Percentiles rank a stretch among this genome's conserved stretches.
phyloP scores from a whole-genome alignment of 1,284 basidiomycete genomes.

The Tilletiopsis washingtonensis region DNA sequence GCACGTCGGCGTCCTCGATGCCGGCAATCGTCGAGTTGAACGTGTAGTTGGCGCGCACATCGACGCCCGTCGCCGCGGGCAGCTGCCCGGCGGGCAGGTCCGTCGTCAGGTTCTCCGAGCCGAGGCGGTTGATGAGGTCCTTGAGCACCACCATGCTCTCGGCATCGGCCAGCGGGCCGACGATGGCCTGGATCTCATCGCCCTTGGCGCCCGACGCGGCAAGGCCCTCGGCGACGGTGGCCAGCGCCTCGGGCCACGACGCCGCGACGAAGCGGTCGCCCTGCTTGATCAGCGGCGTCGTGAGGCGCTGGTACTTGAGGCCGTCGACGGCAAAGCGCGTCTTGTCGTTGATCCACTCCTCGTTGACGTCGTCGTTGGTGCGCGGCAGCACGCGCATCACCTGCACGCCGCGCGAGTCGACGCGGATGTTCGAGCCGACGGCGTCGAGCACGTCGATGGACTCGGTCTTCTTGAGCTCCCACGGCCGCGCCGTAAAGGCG shows the following conservation, averaged over 20 bases:
- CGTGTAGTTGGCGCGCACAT: constrained; percentile 90
- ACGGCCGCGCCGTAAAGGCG: constrained; percentile 90
- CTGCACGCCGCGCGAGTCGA: constrained; percentile 89
- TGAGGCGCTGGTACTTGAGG: constrained; percentile 88
- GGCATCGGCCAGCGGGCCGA: constrained; percentile 85
- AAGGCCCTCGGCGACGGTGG: constrained; percentile 71
- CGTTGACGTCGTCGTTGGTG: constrained; percentile 96
- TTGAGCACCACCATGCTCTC: constrained; percentile 89
- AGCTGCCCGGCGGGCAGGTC: constrained; percentile 66
- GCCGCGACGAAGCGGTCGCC: constrained; percentile 87
- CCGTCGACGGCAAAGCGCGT: constrained; percentile 95
- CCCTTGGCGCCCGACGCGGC: constrained; percentile 71
- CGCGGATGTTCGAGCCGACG: constrained; percentile 92
- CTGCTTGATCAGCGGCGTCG: constrained; percentile 79
- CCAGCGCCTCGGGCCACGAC: constrained; percentile 85
- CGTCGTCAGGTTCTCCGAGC: constrained; percentile 85
- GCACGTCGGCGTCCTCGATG: constrained; percentile 82
- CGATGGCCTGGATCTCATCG: constrained; percentile 94
- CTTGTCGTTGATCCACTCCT: constrained; percentile 99
- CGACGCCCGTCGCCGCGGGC: constrained; percentile 68
- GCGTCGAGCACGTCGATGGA: constrained; percentile 96
- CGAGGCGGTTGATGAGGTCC: constrained; percentile 85
- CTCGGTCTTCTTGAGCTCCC: constrained; percentile 98
- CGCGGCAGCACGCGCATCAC: constrained; percentile 96
- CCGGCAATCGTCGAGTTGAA: constrained; percentile 93